These are phyloP conservation scores for Fraxinus greggii DNA, from an alignment of 305 asterid species.

Conservation along the genomic window DNA sequence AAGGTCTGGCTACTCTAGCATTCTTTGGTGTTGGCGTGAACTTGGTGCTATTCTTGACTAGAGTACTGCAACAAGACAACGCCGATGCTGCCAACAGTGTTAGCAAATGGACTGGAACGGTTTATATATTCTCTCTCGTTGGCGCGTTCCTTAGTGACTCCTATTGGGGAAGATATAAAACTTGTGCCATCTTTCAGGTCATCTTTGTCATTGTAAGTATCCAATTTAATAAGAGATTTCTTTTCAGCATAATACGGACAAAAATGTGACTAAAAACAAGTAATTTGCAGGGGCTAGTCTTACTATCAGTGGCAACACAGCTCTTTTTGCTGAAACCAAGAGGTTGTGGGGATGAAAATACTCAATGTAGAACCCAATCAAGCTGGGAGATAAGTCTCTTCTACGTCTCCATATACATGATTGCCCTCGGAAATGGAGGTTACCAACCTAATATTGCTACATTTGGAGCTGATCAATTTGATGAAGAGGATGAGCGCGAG, in stretches of 20 bases:
- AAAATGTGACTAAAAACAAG: neutral
- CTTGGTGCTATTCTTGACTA: conserved; percentile 80
- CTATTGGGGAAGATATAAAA: conserved; percentile 92
- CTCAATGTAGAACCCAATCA: conserved; percentile 38
- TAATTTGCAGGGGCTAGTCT: conserved; percentile 39
- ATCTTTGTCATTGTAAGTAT: conserved; percentile 75
- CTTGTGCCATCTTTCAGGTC: conserved; percentile 87
- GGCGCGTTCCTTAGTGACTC: conserved; percentile 98
- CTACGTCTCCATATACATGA: conserved; percentile 46
- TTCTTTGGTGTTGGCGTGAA: conserved; percentile 98
- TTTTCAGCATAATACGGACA: neutral
- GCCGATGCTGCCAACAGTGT: conserved; percentile 96
- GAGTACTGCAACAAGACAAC: conserved; percentile 78
- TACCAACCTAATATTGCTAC: conserved; percentile 61
- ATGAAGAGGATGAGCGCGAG: conserved; percentile 43
- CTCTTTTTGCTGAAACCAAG: conserved; percentile 42
- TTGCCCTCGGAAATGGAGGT: conserved; percentile 59
- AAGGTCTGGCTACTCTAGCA: conserved; percentile 97
- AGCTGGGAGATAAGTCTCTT: conserved; percentile 42
- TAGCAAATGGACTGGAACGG: conserved; percentile 99
- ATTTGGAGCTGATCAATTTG: conserved; percentile 59
- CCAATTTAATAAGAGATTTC: neutral
- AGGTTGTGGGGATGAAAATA: conserved; percentile 45
- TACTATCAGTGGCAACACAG: conserved; percentile 40
- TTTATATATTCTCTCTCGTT: conserved; percentile 90